Conservation (phyloP, 129 eudicot genomes). For the Helianthus annuus region DNA sequence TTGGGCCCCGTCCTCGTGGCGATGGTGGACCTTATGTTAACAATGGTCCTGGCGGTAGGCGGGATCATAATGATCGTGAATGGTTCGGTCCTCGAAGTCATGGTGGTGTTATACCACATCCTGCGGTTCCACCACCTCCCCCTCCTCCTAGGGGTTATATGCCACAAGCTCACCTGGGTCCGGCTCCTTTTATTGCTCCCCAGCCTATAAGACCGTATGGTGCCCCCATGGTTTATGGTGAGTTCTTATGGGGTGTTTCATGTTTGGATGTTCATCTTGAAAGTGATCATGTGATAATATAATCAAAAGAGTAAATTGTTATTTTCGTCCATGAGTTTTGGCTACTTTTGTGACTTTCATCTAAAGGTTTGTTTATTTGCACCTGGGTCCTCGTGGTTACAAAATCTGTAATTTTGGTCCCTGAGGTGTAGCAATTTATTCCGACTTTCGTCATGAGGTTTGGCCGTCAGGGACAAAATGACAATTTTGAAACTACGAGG, state of each 20-base stretch:
- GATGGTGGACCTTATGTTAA: conserved; percentile 46
- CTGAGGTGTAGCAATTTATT: no score
- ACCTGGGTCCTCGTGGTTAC: no score
- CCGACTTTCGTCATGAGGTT: no score
- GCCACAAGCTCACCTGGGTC: conserved; percentile 53
- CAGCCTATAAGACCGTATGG: conserved; percentile 48
- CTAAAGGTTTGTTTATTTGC: no score
- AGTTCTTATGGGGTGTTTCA: conserved; percentile 13
- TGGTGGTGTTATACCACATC: conserved; percentile 38
- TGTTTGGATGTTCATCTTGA: background rate
- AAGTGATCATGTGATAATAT: background rate
- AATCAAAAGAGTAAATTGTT: background rate
- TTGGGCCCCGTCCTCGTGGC: conserved; percentile 65
- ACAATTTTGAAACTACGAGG: no score
- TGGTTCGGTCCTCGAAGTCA: conserved; percentile 47
- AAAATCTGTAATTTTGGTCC: no score
- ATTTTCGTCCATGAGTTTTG: no score
- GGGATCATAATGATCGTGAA: conserved; percentile 48
- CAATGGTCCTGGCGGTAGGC: conserved; percentile 63
- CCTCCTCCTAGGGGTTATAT: conserved; percentile 45
- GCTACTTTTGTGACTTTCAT: no score
- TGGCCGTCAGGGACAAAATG: no score
- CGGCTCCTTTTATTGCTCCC: conserved; percentile 56
- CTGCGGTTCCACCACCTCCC: conserved; percentile 60
- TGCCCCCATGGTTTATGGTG: conserved; percentile 61